A percentile compares a stretch with the other conserved stretches of the same genome.
These are phyloP conservation scores for Mortierella alpina DNA, from an alignment of 192 early-diverging fungal species.

Conservation along the genomic window DNA sequence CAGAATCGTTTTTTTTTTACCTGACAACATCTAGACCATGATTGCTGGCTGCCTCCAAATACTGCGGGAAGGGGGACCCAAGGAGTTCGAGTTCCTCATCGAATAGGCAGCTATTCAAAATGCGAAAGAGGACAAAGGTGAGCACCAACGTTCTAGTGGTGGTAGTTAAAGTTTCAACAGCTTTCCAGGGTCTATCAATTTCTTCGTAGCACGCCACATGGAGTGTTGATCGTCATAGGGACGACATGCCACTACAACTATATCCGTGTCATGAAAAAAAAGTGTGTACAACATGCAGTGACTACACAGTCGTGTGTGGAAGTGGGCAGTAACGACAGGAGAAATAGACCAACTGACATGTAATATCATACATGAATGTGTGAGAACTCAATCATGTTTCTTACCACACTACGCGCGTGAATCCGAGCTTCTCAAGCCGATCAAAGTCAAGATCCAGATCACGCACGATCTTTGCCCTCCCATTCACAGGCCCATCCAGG, in stretches of 20 bases:
- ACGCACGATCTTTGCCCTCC: constrained; percentile 75
- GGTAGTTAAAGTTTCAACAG: too few species aligned
- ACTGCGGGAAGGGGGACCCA: constrained; percentile 72
- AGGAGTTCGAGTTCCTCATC: constrained; percentile 74
- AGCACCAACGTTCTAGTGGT: background rate
- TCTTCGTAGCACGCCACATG: too few species aligned
- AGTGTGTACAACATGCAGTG: too few species aligned
- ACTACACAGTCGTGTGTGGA: too few species aligned
- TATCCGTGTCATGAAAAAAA: too few species aligned
- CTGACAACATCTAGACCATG: constrained; percentile 70
- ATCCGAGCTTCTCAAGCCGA: constrained; percentile 63
- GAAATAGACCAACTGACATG: too few species aligned
- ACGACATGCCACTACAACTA: too few species aligned
- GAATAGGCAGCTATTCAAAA: constrained; percentile 67
- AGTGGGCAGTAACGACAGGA: too few species aligned
- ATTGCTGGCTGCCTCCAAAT: constrained; percentile 60
- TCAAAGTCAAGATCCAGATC: constrained; percentile 80
- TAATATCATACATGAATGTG: too few species aligned
- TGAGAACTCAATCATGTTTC: background rate
- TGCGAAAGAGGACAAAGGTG: constrained; percentile 17
- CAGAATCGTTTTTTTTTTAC: background rate
- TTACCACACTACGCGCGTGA: constrained; percentile 76
- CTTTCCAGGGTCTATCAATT: too few species aligned
- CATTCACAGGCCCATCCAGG: constrained; percentile 74
- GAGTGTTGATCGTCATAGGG: too few species aligned